These are phyloP conservation scores for Tolypocladium inflatum DNA, from an alignment of 2,329 filamentous ascomycete genomes.

Conservation along the genomic window DNA sequence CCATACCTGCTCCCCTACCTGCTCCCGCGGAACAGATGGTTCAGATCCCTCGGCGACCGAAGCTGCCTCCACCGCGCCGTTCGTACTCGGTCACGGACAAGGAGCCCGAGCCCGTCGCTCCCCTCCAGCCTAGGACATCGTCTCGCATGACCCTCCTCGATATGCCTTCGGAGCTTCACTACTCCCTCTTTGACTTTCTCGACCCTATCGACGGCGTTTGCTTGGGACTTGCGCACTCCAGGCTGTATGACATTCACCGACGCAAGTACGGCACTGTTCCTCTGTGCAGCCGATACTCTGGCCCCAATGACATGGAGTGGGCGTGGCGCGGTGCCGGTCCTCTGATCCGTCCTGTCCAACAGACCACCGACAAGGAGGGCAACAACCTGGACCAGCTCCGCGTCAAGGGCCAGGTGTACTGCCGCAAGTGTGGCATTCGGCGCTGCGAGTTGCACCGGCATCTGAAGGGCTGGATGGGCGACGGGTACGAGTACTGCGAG, in stretches of 20 bases:
- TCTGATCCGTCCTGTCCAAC: conserved; percentile 20
- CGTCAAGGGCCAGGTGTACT: conserved; percentile 50
- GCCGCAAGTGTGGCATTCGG: conserved; percentile 50
- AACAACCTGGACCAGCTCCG: conserved; percentile 35
- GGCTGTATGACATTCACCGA: conserved; percentile 49
- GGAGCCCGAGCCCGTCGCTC: conserved; percentile 40
- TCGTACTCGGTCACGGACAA: conserved; percentile 54
- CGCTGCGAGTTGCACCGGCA: conserved; percentile 56
- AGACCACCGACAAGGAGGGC: background rate
- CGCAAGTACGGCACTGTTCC: conserved; percentile 46
- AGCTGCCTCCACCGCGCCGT: conserved; percentile 38
- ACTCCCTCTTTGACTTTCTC: conserved; percentile 50
- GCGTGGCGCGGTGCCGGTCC: conserved; percentile 49
- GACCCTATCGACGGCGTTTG: conserved; percentile 57
- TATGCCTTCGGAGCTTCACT: conserved; percentile 51
- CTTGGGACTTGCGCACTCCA: conserved; percentile 47
- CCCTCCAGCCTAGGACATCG: conserved; percentile 38
- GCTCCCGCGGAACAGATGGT: conserved; percentile 9
- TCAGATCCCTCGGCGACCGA: conserved; percentile 19
- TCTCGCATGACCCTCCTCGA: conserved; percentile 36
- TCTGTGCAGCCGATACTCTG: conserved; percentile 45
- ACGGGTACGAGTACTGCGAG: conserved; percentile 48
- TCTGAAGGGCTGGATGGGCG: conserved; percentile 49
- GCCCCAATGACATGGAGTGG: conserved; percentile 55
- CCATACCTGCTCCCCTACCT: conserved; percentile 2